Evolutionary conservation across 148 eudicot species (phyloP).

Genomic region (Vaccinium macrocarpon): DNA sequence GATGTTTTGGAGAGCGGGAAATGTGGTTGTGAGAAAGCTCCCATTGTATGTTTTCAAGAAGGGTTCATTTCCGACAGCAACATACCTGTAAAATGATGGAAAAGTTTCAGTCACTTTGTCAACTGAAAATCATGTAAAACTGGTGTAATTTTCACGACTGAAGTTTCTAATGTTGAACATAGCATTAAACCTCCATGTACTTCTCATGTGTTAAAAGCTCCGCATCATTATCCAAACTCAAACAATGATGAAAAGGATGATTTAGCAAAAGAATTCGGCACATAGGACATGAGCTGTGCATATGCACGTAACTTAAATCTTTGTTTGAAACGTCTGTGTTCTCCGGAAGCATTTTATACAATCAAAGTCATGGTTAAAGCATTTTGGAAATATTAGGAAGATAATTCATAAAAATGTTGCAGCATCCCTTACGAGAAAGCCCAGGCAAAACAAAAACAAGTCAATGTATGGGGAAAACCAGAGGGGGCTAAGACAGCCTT

Average conservation of each 20-base stretch:
- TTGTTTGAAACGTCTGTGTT: not conserved
- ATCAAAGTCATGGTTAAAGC: not conserved
- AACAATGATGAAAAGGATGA: not conserved
- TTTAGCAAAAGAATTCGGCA: not conserved
- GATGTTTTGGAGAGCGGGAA: conserved; percentile 79
- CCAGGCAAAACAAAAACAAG: no score
- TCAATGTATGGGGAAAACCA: not conserved
- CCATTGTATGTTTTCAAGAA: conserved; percentile 81
- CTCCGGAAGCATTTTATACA: not conserved
- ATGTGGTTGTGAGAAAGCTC: conserved; percentile 65
- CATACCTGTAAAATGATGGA: conserved; percentile 48
- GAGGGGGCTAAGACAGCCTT: not conserved
- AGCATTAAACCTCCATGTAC: no score
- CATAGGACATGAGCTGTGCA: not conserved
- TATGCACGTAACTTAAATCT: not conserved
- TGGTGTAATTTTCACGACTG: not conserved
- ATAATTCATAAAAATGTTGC: not conserved
- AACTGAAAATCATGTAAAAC: not conserved
- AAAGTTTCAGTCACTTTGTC: not conserved
- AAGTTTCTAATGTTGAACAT: not conserved
- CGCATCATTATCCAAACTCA: not conserved
- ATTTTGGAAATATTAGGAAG: not conserved
- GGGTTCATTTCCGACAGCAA: conserved; percentile 96
- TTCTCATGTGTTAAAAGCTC: not conserved
- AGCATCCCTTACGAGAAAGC: not conserved